A percentile compares a stretch with the other conserved stretches of the same genome.
phyloP scores from a whole-genome alignment of 257 asterid species.

The Forsythia viridissima region DNA sequence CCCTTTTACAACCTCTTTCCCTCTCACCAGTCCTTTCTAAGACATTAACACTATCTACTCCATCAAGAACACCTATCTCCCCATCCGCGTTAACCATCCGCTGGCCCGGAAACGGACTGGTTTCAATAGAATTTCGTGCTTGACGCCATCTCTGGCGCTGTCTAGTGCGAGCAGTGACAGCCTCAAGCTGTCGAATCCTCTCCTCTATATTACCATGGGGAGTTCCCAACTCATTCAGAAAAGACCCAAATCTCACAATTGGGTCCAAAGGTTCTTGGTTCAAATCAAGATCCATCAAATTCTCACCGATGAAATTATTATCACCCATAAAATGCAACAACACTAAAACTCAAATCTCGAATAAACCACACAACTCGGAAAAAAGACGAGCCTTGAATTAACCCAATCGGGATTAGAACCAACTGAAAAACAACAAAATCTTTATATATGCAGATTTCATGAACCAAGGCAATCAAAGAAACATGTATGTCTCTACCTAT shows the following conservation, averaged over 20 bases:
- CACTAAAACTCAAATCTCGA: slow-evolving; percentile 23
- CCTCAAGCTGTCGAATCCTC: slow-evolving; percentile 83
- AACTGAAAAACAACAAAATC: not conserved
- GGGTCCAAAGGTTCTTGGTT: slow-evolving; percentile 65
- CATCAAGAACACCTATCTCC: slow-evolving; percentile 33
- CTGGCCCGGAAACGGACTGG: slow-evolving; percentile 27
- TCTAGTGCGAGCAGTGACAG: slow-evolving; percentile 72
- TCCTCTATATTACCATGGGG: slow-evolving; percentile 67
- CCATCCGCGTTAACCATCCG: slow-evolving; percentile 25
- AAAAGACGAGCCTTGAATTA: slow-evolving; percentile 21
- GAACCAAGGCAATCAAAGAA: not conserved
- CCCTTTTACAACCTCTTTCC: slow-evolving; percentile 67
- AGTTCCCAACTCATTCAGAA: slow-evolving; percentile 55
- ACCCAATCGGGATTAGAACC: slow-evolving; percentile 26
- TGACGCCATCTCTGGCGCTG: slow-evolving; percentile 69
- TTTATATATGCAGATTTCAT: not conserved
- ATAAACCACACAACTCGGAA: not conserved
- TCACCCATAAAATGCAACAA: slow-evolving; percentile 46
- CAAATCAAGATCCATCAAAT: slow-evolving; percentile 74
- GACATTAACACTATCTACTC: slow-evolving; percentile 21
- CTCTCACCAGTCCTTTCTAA: slow-evolving; percentile 38
- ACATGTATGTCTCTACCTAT: not conserved
- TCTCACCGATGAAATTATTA: slow-evolving; percentile 52
- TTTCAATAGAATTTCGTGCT: slow-evolving; percentile 36
- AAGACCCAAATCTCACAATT: slow-evolving; percentile 46